These are phyloP conservation scores for Xylaria sp. DNA, from an alignment of 2,329 filamentous ascomycete genomes.

Conservation along the genomic window DNA sequence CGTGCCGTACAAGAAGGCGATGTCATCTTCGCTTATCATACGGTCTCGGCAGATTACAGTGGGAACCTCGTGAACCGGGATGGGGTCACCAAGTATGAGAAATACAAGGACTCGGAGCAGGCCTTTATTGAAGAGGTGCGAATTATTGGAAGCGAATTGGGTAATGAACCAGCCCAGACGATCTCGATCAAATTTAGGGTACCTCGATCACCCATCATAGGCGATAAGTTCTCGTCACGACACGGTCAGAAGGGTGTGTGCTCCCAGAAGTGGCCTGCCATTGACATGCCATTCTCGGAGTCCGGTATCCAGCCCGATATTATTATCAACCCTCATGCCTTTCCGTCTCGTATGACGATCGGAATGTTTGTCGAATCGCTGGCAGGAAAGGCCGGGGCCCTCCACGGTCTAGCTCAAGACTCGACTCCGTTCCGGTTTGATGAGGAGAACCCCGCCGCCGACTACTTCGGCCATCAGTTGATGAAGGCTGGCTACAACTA, in stretches of 20 bases:
- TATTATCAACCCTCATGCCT: conserved; percentile 99
- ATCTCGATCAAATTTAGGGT: conserved; percentile 94
- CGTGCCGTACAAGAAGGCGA: conserved; percentile 82
- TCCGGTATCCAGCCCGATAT: conserved; percentile 95
- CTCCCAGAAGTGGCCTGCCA: conserved; percentile 92
- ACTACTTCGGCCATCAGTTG: conserved; percentile 96
- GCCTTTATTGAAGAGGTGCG: conserved; percentile 94
- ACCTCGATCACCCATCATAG: conserved; percentile 89
- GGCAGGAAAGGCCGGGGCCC: conserved; percentile 90
- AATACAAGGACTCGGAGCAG: conserved; percentile 91
- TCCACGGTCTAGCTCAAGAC: conserved; percentile 96
- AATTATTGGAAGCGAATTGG: conserved; percentile 85
- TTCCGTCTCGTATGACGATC: conserved; percentile 99
- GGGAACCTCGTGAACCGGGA: conserved; percentile 87
- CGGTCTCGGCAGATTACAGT: conserved; percentile 81
- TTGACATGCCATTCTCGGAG: conserved; percentile 97
- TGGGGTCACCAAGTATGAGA: conserved; percentile 85
- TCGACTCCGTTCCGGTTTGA: conserved; percentile 95
- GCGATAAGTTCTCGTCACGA: conserved; percentile 98
- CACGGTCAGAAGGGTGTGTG: conserved; percentile 98
- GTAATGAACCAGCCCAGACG: conserved; percentile 84
- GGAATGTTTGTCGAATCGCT: conserved; percentile 99
- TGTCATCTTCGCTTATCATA: conserved; percentile 89
- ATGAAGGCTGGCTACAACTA: conserved; percentile 97
- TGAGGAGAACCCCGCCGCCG: conserved; percentile 88